Base-by-base conservation (phyloP, 2,329 filamentous ascomycete species). In the Ophiocordyceps sinensis region DNA sequence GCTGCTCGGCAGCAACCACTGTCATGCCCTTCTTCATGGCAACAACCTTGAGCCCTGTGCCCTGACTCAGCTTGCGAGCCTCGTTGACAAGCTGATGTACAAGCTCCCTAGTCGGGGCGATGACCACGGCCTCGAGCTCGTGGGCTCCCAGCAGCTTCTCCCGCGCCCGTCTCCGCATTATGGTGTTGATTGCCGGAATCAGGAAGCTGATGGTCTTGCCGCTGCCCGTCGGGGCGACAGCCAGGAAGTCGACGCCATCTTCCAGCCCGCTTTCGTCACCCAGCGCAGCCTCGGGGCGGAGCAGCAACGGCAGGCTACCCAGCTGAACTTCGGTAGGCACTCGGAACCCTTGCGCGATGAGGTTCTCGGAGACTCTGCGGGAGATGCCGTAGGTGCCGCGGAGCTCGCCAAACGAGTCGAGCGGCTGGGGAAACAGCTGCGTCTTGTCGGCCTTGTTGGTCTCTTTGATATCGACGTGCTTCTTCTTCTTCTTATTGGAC, bases 161-260 rank as follows among this genome's bases (percentile, higher is more conserved):
- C 32, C 68, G 62, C 1, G 70, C 66, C 35, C 72, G 63, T 41
- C 73, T 63, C 45, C 71, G 68, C 49, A 85, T 66, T 35, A 94
- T 78, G 37, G 75, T 73, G 54, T 94, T 82, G 51, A 98, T 78
- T 3, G 87, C 72, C 0, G 89, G 88, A 35, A 98, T 83, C 52
- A 96, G 62, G 53, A 95, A 98, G 15, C 87, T 86, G 47, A 98
- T 67, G 0, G 91, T 98, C 68, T 98, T 98, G 36, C 91, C 91
- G 58, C 89, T 96, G 21, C 91, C 91, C 0, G 91, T 98, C 1
- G 91, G 91, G 3, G 91, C 91, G 36, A 96, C 79, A 0, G 85
- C 85, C 47, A 98, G 62, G 32, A 98, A 76, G 64, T 98, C 81
- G 5, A 89, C 66, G 9, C 59, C 59, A 13, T 49, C 44, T 3